Evolutionary conservation across 2,329 filamentous ascomycete species (phyloP), one percentile per base, ranked within the genome.

Genomic region (Fusarium nematophilum): DNA sequence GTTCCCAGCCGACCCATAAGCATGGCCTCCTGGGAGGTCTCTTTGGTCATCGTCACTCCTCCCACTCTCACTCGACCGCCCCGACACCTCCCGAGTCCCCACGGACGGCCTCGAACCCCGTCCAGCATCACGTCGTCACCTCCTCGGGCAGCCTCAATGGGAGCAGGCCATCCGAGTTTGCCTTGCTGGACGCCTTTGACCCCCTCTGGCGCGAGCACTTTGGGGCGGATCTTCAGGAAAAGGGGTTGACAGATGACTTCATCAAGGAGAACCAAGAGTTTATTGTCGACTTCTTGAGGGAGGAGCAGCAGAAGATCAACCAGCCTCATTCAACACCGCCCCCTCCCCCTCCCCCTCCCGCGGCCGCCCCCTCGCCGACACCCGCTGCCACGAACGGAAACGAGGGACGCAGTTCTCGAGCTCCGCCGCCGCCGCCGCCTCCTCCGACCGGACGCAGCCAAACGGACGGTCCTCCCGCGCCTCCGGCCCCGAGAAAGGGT

Each of bases 261-360:
- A 89, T 89, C 68, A 83, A 82, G 62, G 86, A 88, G 30, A 88
- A 89, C 67, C 86, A 89, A 67, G 86, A 88, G 65, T 89, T 89
- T 62, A 89, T 89, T 68, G 82, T 88, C 62, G 82, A 86, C 31
- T 89, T 88, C 66, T 75, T 89, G 57, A 83, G 82, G 62, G 78
- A 87, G 54, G 82, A 88, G 64, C 83, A 84, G 72, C 77, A 76
- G 61, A 78, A 75, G 65, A 43, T 63, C 31, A 62, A 68, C 45
- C 60, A 56, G n/a, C 60, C 67, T 29, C 55, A 53, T 15, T 51
- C 63, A 27, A 64, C 67, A 26, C 56, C 65, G 5, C 53, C 66
- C 18, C 69, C 73, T 1, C 66, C 68, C 4, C 70, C 67, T 1
- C 69, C 70, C 31, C 68, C 68, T 13, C 59, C 69, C 14, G 52